Evolutionary conservation across 345 rosid species (phyloP).

Genomic region (Theobroma cacao): DNA sequence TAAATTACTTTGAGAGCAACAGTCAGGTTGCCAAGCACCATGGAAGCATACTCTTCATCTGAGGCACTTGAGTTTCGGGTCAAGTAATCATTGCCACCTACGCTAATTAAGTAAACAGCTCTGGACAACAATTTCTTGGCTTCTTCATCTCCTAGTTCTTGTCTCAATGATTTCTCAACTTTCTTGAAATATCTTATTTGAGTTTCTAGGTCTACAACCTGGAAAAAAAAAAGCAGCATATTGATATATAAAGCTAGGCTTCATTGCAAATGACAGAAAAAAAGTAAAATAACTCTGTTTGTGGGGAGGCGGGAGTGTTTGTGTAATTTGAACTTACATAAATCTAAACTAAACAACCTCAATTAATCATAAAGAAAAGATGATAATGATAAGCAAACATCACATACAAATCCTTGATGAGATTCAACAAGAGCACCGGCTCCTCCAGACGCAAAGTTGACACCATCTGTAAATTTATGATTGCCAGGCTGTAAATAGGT

Average conservation of each 20-base stretch:
- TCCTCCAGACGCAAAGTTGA: constrained; percentile 35
- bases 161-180: constrained; percentile 18
- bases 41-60: constrained; percentile 16
- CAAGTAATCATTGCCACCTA: constrained; percentile 22
- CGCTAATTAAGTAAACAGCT: constrained; percentile 28
- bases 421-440: constrained; percentile 36
- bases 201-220: constrained; percentile 27
- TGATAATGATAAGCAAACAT: neutral
- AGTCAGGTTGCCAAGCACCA: constrained; percentile 37
- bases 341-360: neutral
- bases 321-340: neutral
- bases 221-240: constrained; percentile 5
- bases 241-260: too few relatives aligned
- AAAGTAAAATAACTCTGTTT: neutral
- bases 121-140: constrained; percentile 19
- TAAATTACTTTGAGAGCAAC: constrained; percentile 28
- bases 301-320: neutral
- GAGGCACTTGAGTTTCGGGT: constrained; percentile 23
- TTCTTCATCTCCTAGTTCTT: constrained; percentile 21
- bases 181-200: constrained; percentile 27
- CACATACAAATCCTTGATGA: constrained; percentile 16
- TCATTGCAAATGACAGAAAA: neutral
- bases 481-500: constrained; percentile 36
- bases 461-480: constrained; percentile 18
- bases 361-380: neutral